A percentile compares a stretch with the other conserved stretches of the same genome.
Conservation (phyloP, 2,329 filamentous ascomycete genomes). For the Colletotrichum incanum region DNA sequence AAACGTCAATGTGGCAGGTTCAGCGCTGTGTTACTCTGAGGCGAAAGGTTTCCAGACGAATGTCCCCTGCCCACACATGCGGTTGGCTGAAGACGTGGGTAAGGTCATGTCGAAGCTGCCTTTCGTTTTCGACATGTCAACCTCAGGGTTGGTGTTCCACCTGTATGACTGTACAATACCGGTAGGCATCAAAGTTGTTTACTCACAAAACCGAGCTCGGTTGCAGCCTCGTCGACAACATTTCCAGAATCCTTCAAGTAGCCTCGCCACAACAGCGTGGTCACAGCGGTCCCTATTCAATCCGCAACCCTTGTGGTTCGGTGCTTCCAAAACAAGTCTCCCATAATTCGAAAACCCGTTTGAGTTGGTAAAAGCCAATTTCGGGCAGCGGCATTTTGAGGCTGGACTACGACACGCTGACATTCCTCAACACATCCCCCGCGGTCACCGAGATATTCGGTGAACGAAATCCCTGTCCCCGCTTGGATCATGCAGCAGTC, state of each 20-base stretch:
- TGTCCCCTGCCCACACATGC: conserved; percentile 16
- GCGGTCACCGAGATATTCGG: conserved; percentile 35
- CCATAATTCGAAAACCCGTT: neutral
- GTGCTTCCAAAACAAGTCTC: no score
- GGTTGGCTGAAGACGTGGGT: conserved; percentile 18
- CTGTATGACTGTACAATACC: conserved; percentile 8
- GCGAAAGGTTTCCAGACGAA: conserved; percentile 21
- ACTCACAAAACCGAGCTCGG: neutral
- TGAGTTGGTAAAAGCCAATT: neutral
- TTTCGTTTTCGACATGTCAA: neutral
- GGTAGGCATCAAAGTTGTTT: conserved; percentile 1
- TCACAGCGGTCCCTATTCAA: neutral
- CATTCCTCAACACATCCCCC: conserved; percentile 6
- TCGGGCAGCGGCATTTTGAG: neutral
- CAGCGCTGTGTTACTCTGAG: conserved; percentile 22
- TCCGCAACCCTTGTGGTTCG: neutral
- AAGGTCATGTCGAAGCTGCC: conserved; percentile 20
- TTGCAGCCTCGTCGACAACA: neutral
- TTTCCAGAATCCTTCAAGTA: neutral
- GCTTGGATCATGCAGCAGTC: conserved; percentile 21
- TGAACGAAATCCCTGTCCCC: conserved; percentile 22
- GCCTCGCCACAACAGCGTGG: neutral
- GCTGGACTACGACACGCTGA: neutral
- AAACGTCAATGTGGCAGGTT: conserved; percentile 20
- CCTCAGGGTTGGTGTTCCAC: conserved; percentile 1